Base-by-base conservation (phyloP, 2,329 filamentous ascomycete genomes). In the Epichloe typhina region DNA sequence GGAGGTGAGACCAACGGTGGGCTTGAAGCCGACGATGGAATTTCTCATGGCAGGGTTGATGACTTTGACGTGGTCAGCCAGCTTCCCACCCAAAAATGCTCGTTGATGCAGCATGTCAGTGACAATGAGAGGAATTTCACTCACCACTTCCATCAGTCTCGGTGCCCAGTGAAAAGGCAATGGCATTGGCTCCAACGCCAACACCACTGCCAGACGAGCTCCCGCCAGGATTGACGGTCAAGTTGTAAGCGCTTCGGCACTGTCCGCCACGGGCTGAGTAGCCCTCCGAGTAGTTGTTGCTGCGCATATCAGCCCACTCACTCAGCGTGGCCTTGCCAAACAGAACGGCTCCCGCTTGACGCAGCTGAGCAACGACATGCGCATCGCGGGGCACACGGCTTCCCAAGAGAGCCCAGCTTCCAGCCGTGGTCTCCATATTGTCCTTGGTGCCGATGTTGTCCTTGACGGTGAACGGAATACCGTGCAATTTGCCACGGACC, bases 251-350 rank as follows among this genome's bases (percentile, higher is more conserved):
- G 57, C 73, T 82, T 45, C 80, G 70, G 46, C 72, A 72, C 64
- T 87, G 83, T 0, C 82, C 83, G 21, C 82, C 82, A 6, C 82
- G 71, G 4, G 68, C 74, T 40, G 77, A 82, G 60, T 81, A 87
- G 2, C 83, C 84, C 62, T 84, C 81, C 0, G 79, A 83, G 61
- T 85, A 84, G 58, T 79, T 75, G 57, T 73, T 83, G 55, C 72
- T 77, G 37, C 84, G 73, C 80, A 86, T 85, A 53, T 82, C 78
- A 0, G 85, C 84, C 84, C 84, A 89, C 62, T 90, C 85, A 54
- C 76, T 82, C 50, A 89, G 65, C 1, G 77, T 79, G 1, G 84
- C 78, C 63, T 89, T 85, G 39, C 85, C 85, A 48, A 90, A 68
- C 5, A 90, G 68, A 0, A 88, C 66, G 2, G 82, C 85, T 12